Base-by-base conservation (phyloP, 148 eudicot species). In the Fagopyrum tataricum region DNA sequence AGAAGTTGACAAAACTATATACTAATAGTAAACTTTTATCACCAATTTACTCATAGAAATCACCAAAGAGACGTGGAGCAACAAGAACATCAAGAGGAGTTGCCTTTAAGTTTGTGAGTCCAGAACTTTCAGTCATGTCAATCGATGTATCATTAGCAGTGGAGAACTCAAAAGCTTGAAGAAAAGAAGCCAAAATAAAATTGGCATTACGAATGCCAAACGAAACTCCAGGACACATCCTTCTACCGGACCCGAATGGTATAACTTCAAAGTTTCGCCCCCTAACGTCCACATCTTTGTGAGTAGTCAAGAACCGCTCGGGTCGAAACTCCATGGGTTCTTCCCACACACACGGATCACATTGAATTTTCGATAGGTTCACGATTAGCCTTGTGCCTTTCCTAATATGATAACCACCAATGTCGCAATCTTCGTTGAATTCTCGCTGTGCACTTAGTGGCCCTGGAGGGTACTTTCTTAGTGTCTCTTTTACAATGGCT, bases 401-500 rank as follows among this genome's bases (percentile, higher is more conserved):
- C 7, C 72, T 74, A 49, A 81, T 26, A 24, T 76, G 67, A 62
- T 81, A 84, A 53, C 84, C 82, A 1, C 73, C 72, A 4, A 81
- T 41, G 0, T 2, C 10, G 64, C 80, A 71, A 37, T 81, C 84
- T n/a, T 78, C 51, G 0, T 40, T 59, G 44, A 73, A 75, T 61
- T 67, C 75, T 2, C 79, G 75, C 12, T 48, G 81, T 13, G 72
- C 74, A 1, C 53, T 17, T 4, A 81, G 67, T 43, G 84, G 79
- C 0, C 23, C 77, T 0, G 79, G 48, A 17, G 83, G 83, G 72
- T 78, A 77, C 55, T 77, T 20, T 20, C 85, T 39, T 14, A 83
- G 49, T 13, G 84, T 78, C 39, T 83, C 84, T 46, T 81, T 83
- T 8, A 76, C 41, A 11, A 84, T 59, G 53, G 84, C 87, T 52